Base-by-base conservation (phyloP, 2,329 filamentous ascomycete species). In the Colletotrichum spaethianum region DNA sequence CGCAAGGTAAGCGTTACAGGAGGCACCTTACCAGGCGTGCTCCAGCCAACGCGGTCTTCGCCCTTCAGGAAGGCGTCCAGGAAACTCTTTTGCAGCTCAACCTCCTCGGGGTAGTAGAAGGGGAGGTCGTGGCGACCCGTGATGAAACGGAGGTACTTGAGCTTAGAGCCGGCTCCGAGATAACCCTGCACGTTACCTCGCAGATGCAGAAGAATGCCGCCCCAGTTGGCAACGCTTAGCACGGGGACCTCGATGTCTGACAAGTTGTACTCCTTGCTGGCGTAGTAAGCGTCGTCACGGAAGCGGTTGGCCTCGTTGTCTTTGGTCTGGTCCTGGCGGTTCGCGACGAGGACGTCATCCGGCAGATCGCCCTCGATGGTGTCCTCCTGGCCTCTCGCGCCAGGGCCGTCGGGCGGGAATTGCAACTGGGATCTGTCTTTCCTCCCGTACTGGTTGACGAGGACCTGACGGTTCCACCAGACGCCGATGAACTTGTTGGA, bases 21-120 rank as follows among this genome's bases (percentile, higher is more conserved):
- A 0, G 92, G 85, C 0, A 91, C 81, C 66, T 89, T 89, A 33
- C 91, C 90, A 14, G 85, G 83, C 12, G 82, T 76, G 0, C 85
- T 86, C 90, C 91, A 93, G n/a, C 90, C 90, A 0, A 83, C 83
- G 0, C 83, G 82, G 75, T 94, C 92, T 0, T 93, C 86, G 1
- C 85, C 89, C 75, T 93, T 93, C 44, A 94, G 84, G 77, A 94
- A 94, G 0, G 92, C 92, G 70, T 93, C 90, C 0, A 94, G 82
- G 78, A 94, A 94, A 74, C 88, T 89, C 57, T 84, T 86, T 76
- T 94, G 92, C 0, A 94, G 75, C 72, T 92, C 89, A 0, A 93
- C 91, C 73, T 93, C 90, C 59, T 93, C 89, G 1, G 87, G 79
- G 77, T 93, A 93, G 81, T 93, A 94, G 78, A 94, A 93, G 0